These are phyloP conservation scores for Lachancea nothofagi DNA, from an alignment of 805 yeast genomes.

Conservation along the genomic window DNA sequence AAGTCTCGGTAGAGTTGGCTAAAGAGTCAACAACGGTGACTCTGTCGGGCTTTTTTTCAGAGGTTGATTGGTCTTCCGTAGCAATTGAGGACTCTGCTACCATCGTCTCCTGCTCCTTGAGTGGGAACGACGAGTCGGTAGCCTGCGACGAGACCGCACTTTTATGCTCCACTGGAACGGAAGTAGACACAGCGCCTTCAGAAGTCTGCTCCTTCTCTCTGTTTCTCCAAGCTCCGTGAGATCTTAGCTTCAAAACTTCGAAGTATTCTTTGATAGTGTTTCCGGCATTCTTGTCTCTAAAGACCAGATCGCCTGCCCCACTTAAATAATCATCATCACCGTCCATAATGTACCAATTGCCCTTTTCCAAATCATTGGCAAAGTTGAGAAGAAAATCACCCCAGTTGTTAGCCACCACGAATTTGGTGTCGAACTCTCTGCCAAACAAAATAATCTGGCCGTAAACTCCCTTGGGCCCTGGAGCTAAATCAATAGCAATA, in stretches of 20 bases:
- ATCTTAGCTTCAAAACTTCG: constrained; percentile 25
- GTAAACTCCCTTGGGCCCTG: constrained; percentile 70
- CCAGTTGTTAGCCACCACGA: constrained; percentile 80
- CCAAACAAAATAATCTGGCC: constrained; percentile 95
- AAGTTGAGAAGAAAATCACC: constrained; percentile 79
- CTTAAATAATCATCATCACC: constrained; percentile 62
- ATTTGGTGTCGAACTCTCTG: constrained; percentile 87
- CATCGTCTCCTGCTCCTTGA: constrained; percentile 2
- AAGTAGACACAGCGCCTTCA: not conserved
- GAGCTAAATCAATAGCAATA: constrained; percentile 82
- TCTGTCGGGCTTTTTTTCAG: not conserved
- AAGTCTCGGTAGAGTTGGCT: not conserved
- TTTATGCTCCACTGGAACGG: not conserved
- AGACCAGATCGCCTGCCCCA: constrained; percentile 70
- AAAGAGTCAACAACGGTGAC: not conserved
- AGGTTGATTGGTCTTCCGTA: not conserved
- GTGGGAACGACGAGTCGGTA: not conserved
- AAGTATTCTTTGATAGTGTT: constrained; percentile 41
- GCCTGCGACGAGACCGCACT: not conserved
- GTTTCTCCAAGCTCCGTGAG: constrained; percentile 10
- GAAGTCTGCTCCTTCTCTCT: not conserved
- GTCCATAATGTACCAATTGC: constrained; percentile 68
- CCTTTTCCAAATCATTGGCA: constrained; percentile 82
- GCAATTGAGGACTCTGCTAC: not conserved
- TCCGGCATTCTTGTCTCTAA: constrained; percentile 52